Percentiles rank a stretch among this genome's conserved stretches.
These are phyloP conservation scores for Phytopythium montanum DNA, from an alignment of 352 stramenopile species.

Conservation along the genomic window DNA sequence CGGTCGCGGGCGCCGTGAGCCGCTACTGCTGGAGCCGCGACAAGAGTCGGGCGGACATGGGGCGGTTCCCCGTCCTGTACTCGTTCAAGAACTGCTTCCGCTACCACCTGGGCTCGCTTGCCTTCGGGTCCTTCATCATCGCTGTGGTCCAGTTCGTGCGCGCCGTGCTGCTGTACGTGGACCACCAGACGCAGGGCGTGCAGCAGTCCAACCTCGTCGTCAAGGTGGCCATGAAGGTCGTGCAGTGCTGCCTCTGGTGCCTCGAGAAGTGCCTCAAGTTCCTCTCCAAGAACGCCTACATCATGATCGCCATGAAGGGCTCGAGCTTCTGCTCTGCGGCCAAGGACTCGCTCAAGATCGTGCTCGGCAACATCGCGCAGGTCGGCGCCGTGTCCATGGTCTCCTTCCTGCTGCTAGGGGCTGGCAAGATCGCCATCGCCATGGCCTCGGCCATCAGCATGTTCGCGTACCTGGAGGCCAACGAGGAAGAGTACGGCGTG, in stretches of 20 bases:
- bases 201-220: slow-evolving; percentile 73
- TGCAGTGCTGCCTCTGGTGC: slow-evolving; percentile 95
- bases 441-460: slow-evolving; percentile 49
- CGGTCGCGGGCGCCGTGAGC: slow-evolving; percentile 89
- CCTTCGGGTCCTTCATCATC: slow-evolving; percentile 95
- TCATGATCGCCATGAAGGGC: slow-evolving; percentile 81
- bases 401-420: slow-evolving; percentile 86
- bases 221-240: slow-evolving; percentile 80
- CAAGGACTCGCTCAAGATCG: slow-evolving; percentile 92
- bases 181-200: slow-evolving; percentile 89
- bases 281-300: slow-evolving; percentile 97
- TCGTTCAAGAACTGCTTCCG: slow-evolving; percentile 79
- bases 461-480: slow-evolving; percentile 59
- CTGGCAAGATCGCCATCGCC: slow-evolving; percentile 89
- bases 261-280: slow-evolving; percentile 95
- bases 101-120: slow-evolving; percentile 95
- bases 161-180: slow-evolving; percentile 88
- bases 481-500: slow-evolving; percentile 47
- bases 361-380: slow-evolving; percentile 89
- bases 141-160: slow-evolving; percentile 95
- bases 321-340: slow-evolving; percentile 80
- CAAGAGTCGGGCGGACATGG: slow-evolving; percentile 61
- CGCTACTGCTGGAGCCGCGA: slow-evolving; percentile 93
- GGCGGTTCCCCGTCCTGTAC: slow-evolving; percentile 50
- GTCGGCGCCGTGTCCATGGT: slow-evolving; percentile 88